Evolutionary conservation across 805 yeast genomes (phyloP).

Genomic region (Metschnikowia gelsemii): DNA sequence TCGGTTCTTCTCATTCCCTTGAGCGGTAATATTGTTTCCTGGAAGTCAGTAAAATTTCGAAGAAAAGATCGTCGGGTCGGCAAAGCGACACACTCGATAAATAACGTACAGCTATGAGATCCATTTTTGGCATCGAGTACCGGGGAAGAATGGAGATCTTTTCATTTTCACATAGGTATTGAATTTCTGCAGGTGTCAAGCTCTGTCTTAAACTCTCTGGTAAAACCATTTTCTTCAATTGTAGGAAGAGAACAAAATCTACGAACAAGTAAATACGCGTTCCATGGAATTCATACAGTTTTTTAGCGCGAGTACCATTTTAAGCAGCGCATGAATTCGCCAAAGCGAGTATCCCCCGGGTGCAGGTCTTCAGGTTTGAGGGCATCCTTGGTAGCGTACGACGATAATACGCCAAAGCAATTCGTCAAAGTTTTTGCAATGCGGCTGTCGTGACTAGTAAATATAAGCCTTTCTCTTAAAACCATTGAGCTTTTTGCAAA

Average conservation of each 20-base stretch:
- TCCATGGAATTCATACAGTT: not conserved
- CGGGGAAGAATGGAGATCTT: slow-evolving; percentile 74
- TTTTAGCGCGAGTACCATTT: slow-evolving; percentile 8
- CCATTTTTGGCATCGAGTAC: slow-evolving; percentile 62
- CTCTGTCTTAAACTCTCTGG: slow-evolving; percentile 29
- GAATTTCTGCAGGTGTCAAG: slow-evolving; percentile 74
- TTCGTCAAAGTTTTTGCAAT: slow-evolving; percentile 2
- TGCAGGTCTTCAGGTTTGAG: slow-evolving; percentile 11
- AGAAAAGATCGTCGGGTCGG: too few relatives aligned
- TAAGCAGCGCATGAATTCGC: slow-evolving; percentile 7
- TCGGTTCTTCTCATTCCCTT: slow-evolving; percentile 65
- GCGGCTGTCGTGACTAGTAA: slow-evolving; percentile 1
- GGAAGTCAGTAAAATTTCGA: slow-evolving; percentile 21
- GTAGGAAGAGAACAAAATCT: not conserved
- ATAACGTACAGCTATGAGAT: slow-evolving; percentile 57
- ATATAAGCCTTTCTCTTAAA: slow-evolving; percentile 5
- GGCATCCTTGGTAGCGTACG: slow-evolving; percentile 5
- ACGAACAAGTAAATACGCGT: not conserved
- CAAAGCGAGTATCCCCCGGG: slow-evolving; percentile 8
- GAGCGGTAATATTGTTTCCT: slow-evolving; percentile 56
- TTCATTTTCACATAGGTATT: slow-evolving; percentile 83
- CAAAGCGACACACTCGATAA: too few relatives aligned
- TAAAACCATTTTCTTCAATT: slow-evolving; percentile 15
- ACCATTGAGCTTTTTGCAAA: not conserved
- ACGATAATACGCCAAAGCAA: slow-evolving; percentile 14